Conservation (phyloP, 257 asterid species). For the Penstemon barbatus region DNA sequence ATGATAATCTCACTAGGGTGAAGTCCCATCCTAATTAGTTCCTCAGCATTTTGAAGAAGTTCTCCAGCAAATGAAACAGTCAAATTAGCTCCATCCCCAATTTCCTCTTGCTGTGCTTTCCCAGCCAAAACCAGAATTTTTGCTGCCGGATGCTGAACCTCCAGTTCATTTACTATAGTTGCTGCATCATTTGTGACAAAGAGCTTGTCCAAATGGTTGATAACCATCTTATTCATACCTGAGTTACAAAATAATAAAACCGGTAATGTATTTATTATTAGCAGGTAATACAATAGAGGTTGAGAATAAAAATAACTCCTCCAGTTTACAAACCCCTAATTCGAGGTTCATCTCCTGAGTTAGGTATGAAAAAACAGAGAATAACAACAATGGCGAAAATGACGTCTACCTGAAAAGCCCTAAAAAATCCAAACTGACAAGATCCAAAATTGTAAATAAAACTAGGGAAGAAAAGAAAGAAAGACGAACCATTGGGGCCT, state of each 20-base stretch:
- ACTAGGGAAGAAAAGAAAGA: background rate
- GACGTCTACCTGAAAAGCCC: background rate
- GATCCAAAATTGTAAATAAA: background rate
- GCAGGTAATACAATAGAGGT: too few species aligned
- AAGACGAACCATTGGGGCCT: constrained; percentile 85
- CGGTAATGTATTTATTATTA: too few species aligned
- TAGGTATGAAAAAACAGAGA: too few species aligned
- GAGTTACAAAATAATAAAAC: constrained; percentile 15
- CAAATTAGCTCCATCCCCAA: constrained; percentile 96
- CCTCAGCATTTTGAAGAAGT: constrained; percentile 94
- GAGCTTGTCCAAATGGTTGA: constrained; percentile 92
- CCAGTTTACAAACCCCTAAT: too few species aligned
- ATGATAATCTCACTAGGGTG: constrained; percentile 93
- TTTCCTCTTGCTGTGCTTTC: constrained; percentile 95
- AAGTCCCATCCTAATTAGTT: constrained; percentile 95
- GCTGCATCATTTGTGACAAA: constrained; percentile 96
- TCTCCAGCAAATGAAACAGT: constrained; percentile 96
- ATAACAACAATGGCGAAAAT: too few species aligned
- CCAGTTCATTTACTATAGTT: constrained; percentile 90
- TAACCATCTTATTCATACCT: constrained; percentile 99
- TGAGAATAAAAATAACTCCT: too few species aligned
- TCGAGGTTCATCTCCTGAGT: too few species aligned
- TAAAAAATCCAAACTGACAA: background rate
- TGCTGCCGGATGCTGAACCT: constrained; percentile 99
- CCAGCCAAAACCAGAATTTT: constrained; percentile 94